Percentiles rank a stretch among this genome's conserved stretches.
Evolutionary conservation across 2,329 filamentous ascomycete species (phyloP).

Genomic region (Aspergillus novoparasiticus): DNA sequence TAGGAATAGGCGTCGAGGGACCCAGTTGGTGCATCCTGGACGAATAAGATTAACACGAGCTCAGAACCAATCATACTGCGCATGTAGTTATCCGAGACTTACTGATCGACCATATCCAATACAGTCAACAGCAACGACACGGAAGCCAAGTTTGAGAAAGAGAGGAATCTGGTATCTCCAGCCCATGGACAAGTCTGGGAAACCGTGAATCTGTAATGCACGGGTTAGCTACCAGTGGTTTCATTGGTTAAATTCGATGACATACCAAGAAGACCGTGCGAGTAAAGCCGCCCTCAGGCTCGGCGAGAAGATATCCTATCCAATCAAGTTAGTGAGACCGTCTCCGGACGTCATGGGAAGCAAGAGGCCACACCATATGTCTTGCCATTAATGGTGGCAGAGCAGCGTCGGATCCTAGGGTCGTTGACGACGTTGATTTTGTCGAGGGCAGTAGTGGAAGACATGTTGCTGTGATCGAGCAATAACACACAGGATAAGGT

Average conservation of each 20-base stretch:
- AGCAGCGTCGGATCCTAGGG: constrained; percentile 2
- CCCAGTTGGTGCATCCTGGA: constrained; percentile 9
- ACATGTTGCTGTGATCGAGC: neutral
- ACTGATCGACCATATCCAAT: constrained; percentile 12
- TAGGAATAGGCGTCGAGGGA: constrained; percentile 6
- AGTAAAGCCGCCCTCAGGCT: constrained; percentile 6
- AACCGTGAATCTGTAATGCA: constrained; percentile 10
- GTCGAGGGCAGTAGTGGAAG: neutral
- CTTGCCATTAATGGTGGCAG: constrained; percentile 4
- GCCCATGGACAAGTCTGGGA: constrained; percentile 8
- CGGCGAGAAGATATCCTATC: constrained; percentile 9
- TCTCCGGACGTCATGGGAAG: neutral
- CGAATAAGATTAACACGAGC: neutral
- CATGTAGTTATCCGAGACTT: neutral
- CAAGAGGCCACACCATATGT: constrained; percentile 6
- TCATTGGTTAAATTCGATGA: neutral
- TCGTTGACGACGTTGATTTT: constrained; percentile 10
- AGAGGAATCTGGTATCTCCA: constrained; percentile 10
- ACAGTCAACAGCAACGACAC: constrained; percentile 9
- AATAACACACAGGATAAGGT: neutral
- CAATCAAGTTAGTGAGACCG: neutral
- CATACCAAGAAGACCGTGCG: constrained; percentile 9
- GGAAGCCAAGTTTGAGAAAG: constrained; percentile 8
- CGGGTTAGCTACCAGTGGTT: neutral
- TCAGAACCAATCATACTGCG: neutral